Percentiles rank a stretch among this genome's conserved stretches.
phyloP scores from a whole-genome alignment of 2,329 filamentous ascomycete genomes.

The Akanthomyces lecanii region DNA sequence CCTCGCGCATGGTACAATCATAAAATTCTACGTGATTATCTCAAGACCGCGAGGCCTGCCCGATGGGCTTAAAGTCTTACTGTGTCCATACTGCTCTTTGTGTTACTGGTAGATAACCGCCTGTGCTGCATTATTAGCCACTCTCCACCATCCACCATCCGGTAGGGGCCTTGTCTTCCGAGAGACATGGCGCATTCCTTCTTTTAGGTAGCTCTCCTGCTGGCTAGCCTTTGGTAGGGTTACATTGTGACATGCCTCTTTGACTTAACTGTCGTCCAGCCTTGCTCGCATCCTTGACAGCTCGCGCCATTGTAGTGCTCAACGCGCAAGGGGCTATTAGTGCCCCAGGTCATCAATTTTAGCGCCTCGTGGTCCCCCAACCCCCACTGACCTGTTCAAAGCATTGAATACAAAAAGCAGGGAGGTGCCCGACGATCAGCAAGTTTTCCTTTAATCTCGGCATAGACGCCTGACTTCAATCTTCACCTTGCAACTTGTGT shows the following conservation, averaged over 20 bases:
- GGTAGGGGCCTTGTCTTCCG: background rate
- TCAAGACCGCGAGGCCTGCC: no score
- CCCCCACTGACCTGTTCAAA: background rate
- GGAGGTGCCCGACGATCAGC: background rate
- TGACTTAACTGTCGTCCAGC: background rate
- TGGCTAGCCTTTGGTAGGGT: background rate
- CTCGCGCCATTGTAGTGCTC: background rate
- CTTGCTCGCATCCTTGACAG: background rate
- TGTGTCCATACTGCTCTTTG: background rate
- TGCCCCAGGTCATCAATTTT: background rate
- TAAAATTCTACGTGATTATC: background rate
- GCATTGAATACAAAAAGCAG: constrained; percentile 4
- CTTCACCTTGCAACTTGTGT: background rate
- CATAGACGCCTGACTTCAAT: background rate
- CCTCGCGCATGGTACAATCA: background rate
- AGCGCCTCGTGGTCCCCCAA: background rate
- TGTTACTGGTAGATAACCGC: background rate
- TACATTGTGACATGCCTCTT: background rate
- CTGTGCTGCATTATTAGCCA: background rate
- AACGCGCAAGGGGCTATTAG: background rate
- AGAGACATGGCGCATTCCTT: background rate
- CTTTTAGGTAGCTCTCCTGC: background rate
- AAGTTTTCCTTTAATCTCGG: background rate
- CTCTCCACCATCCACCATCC: background rate
- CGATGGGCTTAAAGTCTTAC: background rate